A percentile compares a stretch with the other conserved stretches of the same genome.
Evolutionary conservation across 371 early-diverging fungal genomes (phyloP).

Genomic region (Dentiscutata heterogama): DNA sequence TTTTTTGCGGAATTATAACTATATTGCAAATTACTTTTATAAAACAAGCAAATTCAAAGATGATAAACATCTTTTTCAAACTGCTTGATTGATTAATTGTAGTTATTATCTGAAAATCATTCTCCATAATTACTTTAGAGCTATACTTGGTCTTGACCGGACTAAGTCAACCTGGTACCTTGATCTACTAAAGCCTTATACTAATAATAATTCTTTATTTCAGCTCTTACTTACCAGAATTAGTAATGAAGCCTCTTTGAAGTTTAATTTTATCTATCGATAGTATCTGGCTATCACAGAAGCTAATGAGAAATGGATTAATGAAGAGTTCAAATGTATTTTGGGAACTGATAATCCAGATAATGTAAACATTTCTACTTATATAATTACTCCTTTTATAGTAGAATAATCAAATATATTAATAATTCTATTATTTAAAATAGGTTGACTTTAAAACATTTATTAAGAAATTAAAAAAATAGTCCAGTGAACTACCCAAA

Average conservation of each 20-base stretch:
- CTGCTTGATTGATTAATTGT: conserved; percentile 63
- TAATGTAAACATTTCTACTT: not conserved
- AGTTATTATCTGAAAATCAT: conserved; percentile 60
- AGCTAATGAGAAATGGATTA: conserved; percentile 57
- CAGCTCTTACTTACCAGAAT: conserved; percentile 46
- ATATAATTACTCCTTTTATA: not conserved
- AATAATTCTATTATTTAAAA: not conserved
- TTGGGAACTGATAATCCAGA: not conserved
- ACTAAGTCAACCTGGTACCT: conserved; percentile 13
- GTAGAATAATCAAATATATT: not conserved
- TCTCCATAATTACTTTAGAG: conserved; percentile 61
- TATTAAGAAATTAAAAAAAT: not conserved
- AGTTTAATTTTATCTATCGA: conserved; percentile 62
- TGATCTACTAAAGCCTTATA: conserved; percentile 50
- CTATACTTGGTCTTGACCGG: conserved; percentile 60
- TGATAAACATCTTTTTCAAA: conserved; percentile 64
- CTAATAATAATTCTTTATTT: not conserved
- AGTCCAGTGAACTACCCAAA: not conserved
- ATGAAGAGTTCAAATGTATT: not conserved
- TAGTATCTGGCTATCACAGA: conserved; percentile 64
- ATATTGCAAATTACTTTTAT: conserved; percentile 60
- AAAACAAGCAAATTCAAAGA: conserved; percentile 47
- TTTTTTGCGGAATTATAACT: conserved; percentile 67
- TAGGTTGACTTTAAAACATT: not conserved
- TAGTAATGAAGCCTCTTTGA: conserved; percentile 64